Base-by-base conservation (phyloP, 371 early-diverging fungal genomes). In the Sporodiniella umbellata region DNA sequence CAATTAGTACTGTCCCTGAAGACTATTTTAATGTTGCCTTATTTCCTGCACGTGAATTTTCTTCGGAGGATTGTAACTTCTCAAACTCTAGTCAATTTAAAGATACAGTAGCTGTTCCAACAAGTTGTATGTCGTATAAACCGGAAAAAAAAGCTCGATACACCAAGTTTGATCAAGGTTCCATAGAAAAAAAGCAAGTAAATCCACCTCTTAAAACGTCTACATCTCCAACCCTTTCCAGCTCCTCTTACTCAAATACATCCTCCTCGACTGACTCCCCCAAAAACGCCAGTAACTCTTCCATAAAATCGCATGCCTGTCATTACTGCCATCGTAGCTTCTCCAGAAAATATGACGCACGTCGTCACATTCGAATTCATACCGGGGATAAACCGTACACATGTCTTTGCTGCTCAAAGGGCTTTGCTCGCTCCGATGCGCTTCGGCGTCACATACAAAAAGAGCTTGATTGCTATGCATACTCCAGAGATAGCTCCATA, bases 401-500 rank as follows among this genome's bases (percentile, higher is more conserved):
- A 11, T 81, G 82, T 30, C 55, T 65, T 42, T 69, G 69, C 15
- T 80, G 82, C 38, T 58, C 54, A 31, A 74, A 78, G 48, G 48
- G 66, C 0, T 81, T 81, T 59, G 70, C 80, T 4, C 57, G 82
- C 24, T 75, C 79, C 0, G 82, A 81, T 64, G 82, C 82, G 6
- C 63, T 80, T 17, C 60, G 65, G n/a, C 66, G 80, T 4, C 83
- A 83, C 52, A 69, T 79, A 25, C 69, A 69, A n/a, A 63, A 68
- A 21, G 80, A 74, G 51, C 23, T 25, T 37, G 24, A 30, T 19
- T 48, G 48, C 17, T 48, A 12, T 48, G 35, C 37, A 19, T 24
- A 23, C 17, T 35, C 40, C 18, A 19, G 21, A 40, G 21, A 19
- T 7, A 2, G 10, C 10, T 8, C 10, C 15, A 19, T 19, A 3